Evolutionary conservation across 2,329 filamentous ascomycete genomes (phyloP).

Genomic region (Fusarium udum): DNA sequence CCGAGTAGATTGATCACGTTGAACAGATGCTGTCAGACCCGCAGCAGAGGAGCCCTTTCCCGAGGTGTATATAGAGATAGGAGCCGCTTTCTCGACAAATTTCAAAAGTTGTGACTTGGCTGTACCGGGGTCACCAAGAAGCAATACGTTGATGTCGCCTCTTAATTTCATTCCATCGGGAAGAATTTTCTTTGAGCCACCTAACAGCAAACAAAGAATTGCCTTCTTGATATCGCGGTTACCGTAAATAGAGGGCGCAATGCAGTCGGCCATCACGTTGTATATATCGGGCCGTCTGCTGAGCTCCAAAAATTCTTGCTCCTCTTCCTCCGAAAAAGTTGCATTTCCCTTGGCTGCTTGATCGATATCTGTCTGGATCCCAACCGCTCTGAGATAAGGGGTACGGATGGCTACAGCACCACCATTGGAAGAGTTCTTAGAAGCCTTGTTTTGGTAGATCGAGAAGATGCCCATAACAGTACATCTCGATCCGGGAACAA

Average conservation of each 20-base stretch:
- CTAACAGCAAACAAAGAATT: slow-evolving; percentile 91
- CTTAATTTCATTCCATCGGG: slow-evolving; percentile 97
- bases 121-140: slow-evolving; percentile 96
- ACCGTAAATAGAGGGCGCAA: slow-evolving; percentile 97
- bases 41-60: slow-evolving; percentile 98
- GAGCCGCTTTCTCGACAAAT: slow-evolving; percentile 95
- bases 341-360: slow-evolving; percentile 86
- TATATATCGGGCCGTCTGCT: slow-evolving; percentile 94
- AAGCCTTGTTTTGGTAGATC: slow-evolving; percentile 93
- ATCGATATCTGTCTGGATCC: slow-evolving; percentile 89
- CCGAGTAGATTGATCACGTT: slow-evolving; percentile 88
- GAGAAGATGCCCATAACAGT: slow-evolving; percentile 98
- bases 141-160: slow-evolving; percentile 96
- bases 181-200: slow-evolving; percentile 96
- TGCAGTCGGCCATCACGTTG: slow-evolving; percentile 86
- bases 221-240: slow-evolving; percentile 97
- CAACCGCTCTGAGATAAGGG: slow-evolving; percentile 91
- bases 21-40: slow-evolving; percentile 96
- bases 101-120: slow-evolving; percentile 97
- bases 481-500: slow-evolving; percentile 93
- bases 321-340: slow-evolving; percentile 91
- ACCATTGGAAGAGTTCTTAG: slow-evolving; percentile 76
- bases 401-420: slow-evolving; percentile 94
- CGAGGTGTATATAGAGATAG: slow-evolving; percentile 98
- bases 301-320: slow-evolving; percentile 94